Evolutionary conservation across 2,329 filamentous ascomycete species (phyloP).

Genomic region (Emydomyces testavorans): DNA sequence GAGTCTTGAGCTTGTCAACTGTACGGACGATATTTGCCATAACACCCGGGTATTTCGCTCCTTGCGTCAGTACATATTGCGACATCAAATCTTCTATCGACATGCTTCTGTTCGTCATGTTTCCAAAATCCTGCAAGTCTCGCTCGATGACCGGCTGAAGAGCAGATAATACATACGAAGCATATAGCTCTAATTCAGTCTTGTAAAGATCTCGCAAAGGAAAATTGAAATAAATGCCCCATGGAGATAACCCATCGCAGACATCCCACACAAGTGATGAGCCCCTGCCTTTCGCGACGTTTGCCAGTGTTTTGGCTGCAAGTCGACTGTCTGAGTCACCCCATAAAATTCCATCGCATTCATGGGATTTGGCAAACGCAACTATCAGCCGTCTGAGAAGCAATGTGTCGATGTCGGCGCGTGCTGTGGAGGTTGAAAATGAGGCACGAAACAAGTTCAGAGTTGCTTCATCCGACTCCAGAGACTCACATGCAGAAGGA

Average conservation of each 20-base stretch:
- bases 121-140: constrained; percentile 27
- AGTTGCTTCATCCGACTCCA: constrained; percentile 32
- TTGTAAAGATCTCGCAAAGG: constrained; percentile 76
- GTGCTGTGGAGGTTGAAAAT: constrained; percentile 62
- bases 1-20: constrained; percentile 60
- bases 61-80: constrained; percentile 77
- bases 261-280: constrained; percentile 72
- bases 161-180: constrained; percentile 42
- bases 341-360: constrained; percentile 62
- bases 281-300: constrained; percentile 83
- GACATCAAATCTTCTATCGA: constrained; percentile 87
- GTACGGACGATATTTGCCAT: constrained; percentile 94
- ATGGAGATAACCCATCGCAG: constrained; percentile 57
- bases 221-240: constrained; percentile 56
- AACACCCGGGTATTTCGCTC: constrained; percentile 75
- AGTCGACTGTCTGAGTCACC: constrained; percentile 80
- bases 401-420: constrained; percentile 59
- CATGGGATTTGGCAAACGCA: constrained; percentile 46
- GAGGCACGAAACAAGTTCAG: constrained; percentile 48
- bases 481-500: constrained; percentile 21
- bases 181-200: constrained; percentile 63
- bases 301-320: constrained; percentile 71
- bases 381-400: constrained; percentile 63
- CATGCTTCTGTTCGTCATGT: constrained; percentile 43
- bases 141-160: constrained; percentile 38